Evolutionary conservation across 106 monocot species (phyloP).

Genomic region (Platanthera zijinensis): DNA sequence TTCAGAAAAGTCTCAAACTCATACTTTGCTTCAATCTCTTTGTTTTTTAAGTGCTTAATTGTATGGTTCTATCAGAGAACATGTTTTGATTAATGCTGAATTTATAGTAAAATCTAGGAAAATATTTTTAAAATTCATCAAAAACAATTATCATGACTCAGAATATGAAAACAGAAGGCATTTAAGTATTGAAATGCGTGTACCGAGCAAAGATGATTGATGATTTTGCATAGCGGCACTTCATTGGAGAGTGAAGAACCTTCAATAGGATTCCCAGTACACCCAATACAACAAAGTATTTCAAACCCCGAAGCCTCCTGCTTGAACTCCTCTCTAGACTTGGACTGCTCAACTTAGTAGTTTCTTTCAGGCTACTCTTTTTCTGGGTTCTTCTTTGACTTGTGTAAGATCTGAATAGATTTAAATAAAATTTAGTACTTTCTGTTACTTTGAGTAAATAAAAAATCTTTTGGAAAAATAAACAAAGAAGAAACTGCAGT

Average conservation of each 20-base stretch:
- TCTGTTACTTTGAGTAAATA: background rate
- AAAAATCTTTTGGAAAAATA: background rate
- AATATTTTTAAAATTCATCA: no score
- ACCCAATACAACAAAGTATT: slow-evolving; percentile 17
- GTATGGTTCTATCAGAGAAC: no score
- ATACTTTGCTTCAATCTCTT: no score
- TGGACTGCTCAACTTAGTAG: slow-evolving; percentile 17
- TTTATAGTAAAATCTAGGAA: no score
- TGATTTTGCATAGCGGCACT: background rate
- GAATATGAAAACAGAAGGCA: no score
- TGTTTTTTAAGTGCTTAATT: no score
- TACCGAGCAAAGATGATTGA: background rate
- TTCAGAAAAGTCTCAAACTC: no score
- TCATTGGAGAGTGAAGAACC: slow-evolving; percentile 20
- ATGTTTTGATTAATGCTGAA: no score
- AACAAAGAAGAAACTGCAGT: background rate
- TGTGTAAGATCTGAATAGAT: slow-evolving; percentile 25
- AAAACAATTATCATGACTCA: no score
- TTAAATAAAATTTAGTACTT: background rate
- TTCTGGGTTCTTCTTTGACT: slow-evolving; percentile 23
- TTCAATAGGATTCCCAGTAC: slow-evolving; percentile 30
- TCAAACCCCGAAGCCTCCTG: slow-evolving; percentile 29
- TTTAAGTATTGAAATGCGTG: background rate
- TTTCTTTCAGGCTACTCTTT: slow-evolving; percentile 25
- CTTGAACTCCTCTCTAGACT: slow-evolving; percentile 21